phyloP scores from a whole-genome alignment of 495 filamentous ascomycete genomes.

The Aspergillus ostianus region DNA sequence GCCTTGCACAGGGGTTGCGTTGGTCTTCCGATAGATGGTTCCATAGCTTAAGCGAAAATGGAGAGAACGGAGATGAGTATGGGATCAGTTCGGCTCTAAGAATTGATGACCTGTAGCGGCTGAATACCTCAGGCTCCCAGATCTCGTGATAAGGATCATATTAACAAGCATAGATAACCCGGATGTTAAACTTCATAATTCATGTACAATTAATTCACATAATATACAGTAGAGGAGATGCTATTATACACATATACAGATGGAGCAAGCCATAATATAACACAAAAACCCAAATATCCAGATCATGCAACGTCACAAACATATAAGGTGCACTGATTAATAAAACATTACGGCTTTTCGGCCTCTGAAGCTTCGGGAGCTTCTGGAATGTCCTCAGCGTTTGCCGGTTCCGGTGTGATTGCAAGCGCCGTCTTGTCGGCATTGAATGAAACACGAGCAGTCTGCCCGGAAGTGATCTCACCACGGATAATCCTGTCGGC shows the following conservation, averaged over 20 bases:
- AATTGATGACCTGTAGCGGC: not conserved
- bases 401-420: constrained; percentile 23
- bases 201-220: constrained; percentile 5
- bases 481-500: constrained; percentile 92
- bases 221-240: constrained; percentile 23
- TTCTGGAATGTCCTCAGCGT: constrained; percentile 6
- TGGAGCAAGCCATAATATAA: constrained; percentile 2
- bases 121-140: not conserved
- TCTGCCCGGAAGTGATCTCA: constrained; percentile 70
- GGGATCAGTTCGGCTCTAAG: not conserved
- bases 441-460: constrained; percentile 64
- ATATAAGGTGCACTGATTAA: not conserved
- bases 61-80: not conserved
- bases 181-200: not conserved
- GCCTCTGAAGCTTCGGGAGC: constrained; percentile 2
- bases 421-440: constrained; percentile 35
- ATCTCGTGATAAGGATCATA: not conserved
- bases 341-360: constrained; percentile 11
- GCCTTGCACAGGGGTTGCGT: constrained; percentile 11
- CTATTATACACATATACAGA: constrained; percentile 16
- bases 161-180: not conserved
- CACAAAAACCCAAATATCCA: not conserved
- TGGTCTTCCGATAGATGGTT: not conserved
- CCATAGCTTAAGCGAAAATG: not conserved
- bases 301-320: constrained; percentile 7